These are phyloP conservation scores for Cyphellophora attinorum DNA, from an alignment of 2,329 filamentous ascomycete genomes.

Conservation along the genomic window DNA sequence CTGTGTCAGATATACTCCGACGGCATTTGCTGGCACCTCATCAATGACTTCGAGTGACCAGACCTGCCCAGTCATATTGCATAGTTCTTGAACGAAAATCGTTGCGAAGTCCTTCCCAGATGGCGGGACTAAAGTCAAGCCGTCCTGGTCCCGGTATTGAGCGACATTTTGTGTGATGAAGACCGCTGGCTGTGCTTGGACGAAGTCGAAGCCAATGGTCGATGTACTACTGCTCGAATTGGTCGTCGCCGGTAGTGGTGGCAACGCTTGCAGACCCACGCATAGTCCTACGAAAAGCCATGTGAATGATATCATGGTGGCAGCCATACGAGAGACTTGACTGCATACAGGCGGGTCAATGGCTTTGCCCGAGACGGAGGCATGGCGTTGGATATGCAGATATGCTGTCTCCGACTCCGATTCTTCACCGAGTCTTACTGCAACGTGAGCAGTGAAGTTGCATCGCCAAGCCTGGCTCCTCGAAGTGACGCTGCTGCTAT, in stretches of 20 bases:
- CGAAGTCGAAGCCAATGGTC: neutral
- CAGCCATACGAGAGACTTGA: neutral
- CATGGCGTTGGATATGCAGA: neutral
- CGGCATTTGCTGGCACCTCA: conserved; percentile 22
- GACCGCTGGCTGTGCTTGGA: conserved; percentile 22
- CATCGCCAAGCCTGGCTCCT: too few relatives aligned
- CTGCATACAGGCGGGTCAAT: neutral
- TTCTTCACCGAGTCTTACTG: neutral
- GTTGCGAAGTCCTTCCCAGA: conserved; percentile 38
- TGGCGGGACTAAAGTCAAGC: conserved; percentile 44
- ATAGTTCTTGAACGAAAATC: conserved; percentile 35
- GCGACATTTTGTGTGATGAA: conserved; percentile 35
- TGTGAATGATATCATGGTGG: neutral
- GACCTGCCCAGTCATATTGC: conserved; percentile 21
- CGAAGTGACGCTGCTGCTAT: too few relatives aligned
- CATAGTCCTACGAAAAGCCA: neutral
- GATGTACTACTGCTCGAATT: neutral
- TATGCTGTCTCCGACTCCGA: too few relatives aligned
- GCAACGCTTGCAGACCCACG: neutral
- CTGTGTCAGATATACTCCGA: conserved; percentile 16
- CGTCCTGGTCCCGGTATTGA: conserved; percentile 29
- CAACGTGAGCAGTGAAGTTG: neutral
- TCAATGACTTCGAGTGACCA: conserved; percentile 22
- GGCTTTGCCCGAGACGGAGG: neutral
- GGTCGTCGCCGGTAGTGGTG: neutral